Conservation (phyloP, 2,329 filamentous ascomycete genomes). For the Didymella sp. region DNA sequence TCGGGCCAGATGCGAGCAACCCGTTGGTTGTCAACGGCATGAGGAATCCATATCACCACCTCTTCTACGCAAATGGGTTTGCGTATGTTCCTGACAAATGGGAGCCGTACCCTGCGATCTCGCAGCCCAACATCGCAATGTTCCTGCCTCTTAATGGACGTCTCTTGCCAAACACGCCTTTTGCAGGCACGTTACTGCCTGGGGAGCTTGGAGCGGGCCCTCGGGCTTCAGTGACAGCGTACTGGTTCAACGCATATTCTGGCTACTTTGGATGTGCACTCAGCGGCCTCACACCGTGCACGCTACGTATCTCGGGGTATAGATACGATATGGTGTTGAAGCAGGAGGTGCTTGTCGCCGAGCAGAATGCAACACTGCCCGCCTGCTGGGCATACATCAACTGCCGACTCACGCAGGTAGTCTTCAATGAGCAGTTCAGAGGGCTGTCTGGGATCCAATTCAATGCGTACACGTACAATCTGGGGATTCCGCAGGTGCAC, state of each 20-base stretch:
- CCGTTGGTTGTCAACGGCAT: slow-evolving; percentile 51
- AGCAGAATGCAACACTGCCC: slow-evolving; percentile 52
- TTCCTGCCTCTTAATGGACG: slow-evolving; percentile 51
- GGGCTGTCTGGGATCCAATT: slow-evolving; percentile 58
- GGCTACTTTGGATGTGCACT: slow-evolving; percentile 59
- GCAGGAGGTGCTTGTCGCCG: slow-evolving; percentile 46
- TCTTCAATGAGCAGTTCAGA: slow-evolving; percentile 50
- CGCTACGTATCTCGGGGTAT: slow-evolving; percentile 56
- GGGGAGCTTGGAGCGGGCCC: slow-evolving; percentile 58
- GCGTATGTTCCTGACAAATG: slow-evolving; percentile 56
- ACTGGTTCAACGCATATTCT: slow-evolving; percentile 60
- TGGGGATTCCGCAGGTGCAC: slow-evolving; percentile 50
- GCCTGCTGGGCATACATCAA: slow-evolving; percentile 51
- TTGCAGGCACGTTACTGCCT: slow-evolving; percentile 46
- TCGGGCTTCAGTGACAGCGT: slow-evolving; percentile 52
- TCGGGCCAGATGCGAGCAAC: slow-evolving; percentile 37
- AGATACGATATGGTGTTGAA: slow-evolving; percentile 48
- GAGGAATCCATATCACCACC: slow-evolving; percentile 59
- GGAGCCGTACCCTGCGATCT: slow-evolving; percentile 55
- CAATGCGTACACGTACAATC: slow-evolving; percentile 52
- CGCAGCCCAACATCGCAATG: slow-evolving; percentile 56
- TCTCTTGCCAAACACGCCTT: slow-evolving; percentile 36
- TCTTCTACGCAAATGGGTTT: slow-evolving; percentile 60
- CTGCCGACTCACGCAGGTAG: slow-evolving; percentile 54
- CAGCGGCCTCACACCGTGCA: slow-evolving; percentile 48